phyloP scores from a whole-genome alignment of 306 rosid species.

The Cercis canadensis region DNA sequence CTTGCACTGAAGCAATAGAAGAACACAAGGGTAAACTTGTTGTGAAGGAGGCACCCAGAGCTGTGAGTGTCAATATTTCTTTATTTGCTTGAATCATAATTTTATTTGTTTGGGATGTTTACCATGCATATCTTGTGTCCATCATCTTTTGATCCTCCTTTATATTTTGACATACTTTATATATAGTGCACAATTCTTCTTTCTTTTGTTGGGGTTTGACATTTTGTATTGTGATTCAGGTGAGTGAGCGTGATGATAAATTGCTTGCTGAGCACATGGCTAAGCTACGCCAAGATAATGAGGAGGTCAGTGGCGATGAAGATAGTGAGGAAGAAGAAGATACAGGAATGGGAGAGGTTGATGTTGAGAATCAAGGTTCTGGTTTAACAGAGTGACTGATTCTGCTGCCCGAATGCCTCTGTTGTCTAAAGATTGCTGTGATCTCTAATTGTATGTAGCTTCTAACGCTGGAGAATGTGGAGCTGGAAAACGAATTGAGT shows the following conservation, averaged over 20 bases:
- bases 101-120: too few species aligned
- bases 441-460: conserved; percentile 23
- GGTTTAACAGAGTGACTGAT: conserved; percentile 64
- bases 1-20: conserved; percentile 84
- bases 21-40: conserved; percentile 82
- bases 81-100: too few species aligned
- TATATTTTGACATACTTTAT: neutral
- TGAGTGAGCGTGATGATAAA: conserved; percentile 74
- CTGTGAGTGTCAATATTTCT: conserved; percentile 62
- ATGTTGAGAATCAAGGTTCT: conserved; percentile 68
- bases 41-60: conserved; percentile 93
- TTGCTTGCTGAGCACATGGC: conserved; percentile 79
- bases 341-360: conserved; percentile 92
- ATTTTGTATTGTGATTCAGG: conserved; percentile 48
- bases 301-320: conserved; percentile 69
- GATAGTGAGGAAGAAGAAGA: conserved; percentile 97
- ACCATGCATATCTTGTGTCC: too few species aligned
- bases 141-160: too few species aligned
- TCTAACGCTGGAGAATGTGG: conserved; percentile 34
- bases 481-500: conserved; percentile 23
- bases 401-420: conserved; percentile 37
- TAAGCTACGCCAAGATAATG: conserved; percentile 71
- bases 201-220: conserved; percentile 16
- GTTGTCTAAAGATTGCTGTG: conserved; percentile 25
- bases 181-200: neutral